These are phyloP conservation scores for Calvatia gigantea DNA, from an alignment of 768 basidiomycete species.

Conservation along the genomic window DNA sequence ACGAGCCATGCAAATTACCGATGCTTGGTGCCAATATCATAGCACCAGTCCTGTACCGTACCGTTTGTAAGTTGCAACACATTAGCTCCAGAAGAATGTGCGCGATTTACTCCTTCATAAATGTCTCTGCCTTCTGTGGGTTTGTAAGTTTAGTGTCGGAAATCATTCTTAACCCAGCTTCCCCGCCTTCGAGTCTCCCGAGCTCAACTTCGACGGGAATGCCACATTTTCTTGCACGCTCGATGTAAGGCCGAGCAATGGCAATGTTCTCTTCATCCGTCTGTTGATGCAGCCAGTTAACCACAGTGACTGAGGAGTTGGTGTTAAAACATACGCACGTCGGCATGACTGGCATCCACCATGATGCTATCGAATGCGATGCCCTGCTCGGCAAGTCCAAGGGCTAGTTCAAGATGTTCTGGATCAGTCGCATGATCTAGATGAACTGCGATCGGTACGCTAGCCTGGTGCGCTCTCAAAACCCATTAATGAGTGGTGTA, in stretches of 20 bases:
- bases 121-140: constrained; percentile 36
- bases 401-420: constrained; percentile 42
- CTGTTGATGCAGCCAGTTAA: neutral
- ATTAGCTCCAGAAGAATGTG: constrained; percentile 3
- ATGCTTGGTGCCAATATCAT: constrained; percentile 45
- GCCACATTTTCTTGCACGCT: neutral
- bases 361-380: constrained; percentile 48
- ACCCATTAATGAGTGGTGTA: constrained; percentile 14
- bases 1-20: constrained; percentile 44
- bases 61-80: neutral
- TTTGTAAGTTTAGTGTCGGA: constrained; percentile 46
- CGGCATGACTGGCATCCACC: constrained; percentile 48
- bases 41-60: constrained; percentile 34
- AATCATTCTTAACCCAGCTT: constrained; percentile 44
- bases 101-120: constrained; percentile 40
- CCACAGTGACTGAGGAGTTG: neutral
- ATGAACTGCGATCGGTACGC: constrained; percentile 46
- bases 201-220: neutral
- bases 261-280: neutral
- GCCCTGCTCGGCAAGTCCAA: constrained; percentile 41
- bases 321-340: constrained; percentile 13
- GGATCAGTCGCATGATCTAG: constrained; percentile 46
- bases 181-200: constrained; percentile 33
- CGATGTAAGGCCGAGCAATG: neutral
- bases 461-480: constrained; percentile 41